Conservation (phyloP, 1,139 yeast genomes). For the Candida tetrigidarum region DNA sequence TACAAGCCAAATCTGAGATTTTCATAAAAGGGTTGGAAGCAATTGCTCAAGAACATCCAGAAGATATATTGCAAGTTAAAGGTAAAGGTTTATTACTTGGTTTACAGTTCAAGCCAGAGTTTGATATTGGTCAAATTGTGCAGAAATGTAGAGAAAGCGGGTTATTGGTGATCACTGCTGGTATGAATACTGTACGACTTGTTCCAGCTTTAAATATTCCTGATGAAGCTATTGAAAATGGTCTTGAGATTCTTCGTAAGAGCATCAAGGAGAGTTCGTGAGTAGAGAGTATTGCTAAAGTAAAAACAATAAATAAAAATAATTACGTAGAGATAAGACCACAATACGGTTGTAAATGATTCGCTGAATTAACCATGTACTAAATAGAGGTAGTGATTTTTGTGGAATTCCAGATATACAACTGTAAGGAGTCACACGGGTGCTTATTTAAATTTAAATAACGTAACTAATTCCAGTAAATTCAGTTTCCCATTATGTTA, state of each 20-base stretch:
- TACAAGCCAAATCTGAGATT: conserved; percentile 58
- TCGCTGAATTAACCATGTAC: too few relatives aligned
- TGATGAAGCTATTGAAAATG: conserved; percentile 67
- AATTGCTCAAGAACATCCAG: conserved; percentile 56
- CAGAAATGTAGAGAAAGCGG: conserved; percentile 77
- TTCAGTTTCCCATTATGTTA: too few relatives aligned
- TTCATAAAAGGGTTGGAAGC: conserved; percentile 54
- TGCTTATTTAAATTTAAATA: too few relatives aligned
- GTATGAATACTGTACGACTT: conserved; percentile 84
- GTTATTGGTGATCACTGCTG: conserved; percentile 84
- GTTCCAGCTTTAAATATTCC: conserved; percentile 92
- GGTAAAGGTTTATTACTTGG: conserved; percentile 92
- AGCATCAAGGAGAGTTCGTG: conserved; percentile 13
- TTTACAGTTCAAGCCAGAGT: conserved; percentile 60
- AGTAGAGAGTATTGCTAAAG: background rate
- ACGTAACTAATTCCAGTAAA: too few relatives aligned
- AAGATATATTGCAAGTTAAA: conserved; percentile 66
- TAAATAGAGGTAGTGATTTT: too few relatives aligned
- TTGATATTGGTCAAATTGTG: conserved; percentile 69
- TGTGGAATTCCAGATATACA: too few relatives aligned
- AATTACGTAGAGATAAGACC: too few relatives aligned
- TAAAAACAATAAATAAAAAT: background rate
- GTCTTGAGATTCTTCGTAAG: conserved; percentile 62
- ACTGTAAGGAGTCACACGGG: too few relatives aligned
- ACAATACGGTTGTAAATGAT: too few relatives aligned